Evolutionary conservation across 768 basidiomycete species (phyloP).

Genomic region (Boletus vermiculosoides): DNA sequence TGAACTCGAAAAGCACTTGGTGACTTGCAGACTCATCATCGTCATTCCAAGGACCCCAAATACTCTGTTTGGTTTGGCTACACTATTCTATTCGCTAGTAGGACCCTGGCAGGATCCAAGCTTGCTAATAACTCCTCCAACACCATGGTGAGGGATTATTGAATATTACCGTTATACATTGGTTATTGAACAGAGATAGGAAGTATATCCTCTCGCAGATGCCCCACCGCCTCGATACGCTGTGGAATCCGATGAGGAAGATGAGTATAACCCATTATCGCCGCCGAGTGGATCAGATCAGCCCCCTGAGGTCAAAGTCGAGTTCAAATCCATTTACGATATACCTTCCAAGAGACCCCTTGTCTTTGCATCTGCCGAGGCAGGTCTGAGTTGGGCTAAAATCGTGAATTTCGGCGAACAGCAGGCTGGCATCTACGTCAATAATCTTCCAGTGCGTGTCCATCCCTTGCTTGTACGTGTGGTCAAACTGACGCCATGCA

Average conservation of each 20-base stretch:
- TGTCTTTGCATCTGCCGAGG: slow-evolving; percentile 46
- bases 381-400: slow-evolving; percentile 49
- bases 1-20: neutral
- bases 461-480: neutral
- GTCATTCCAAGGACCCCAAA: neutral
- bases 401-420: slow-evolving; percentile 55
- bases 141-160: slow-evolving; percentile 14
- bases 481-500: slow-evolving; percentile 21
- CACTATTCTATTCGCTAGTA: neutral
- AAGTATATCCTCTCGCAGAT: slow-evolving; percentile 56
- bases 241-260: slow-evolving; percentile 69
- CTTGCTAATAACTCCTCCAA: neutral
- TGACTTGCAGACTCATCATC: neutral
- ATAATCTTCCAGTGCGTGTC: slow-evolving; percentile 43
- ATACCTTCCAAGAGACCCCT: slow-evolving; percentile 31
- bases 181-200: slow-evolving; percentile 33
- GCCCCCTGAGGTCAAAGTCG: slow-evolving; percentile 29
- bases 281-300: slow-evolving; percentile 7
- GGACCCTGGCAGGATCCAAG: neutral
- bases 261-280: slow-evolving; percentile 50
- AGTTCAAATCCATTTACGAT: slow-evolving; percentile 38
- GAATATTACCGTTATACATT: neutral
- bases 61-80: neutral
- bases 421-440: slow-evolving; percentile 43
- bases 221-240: slow-evolving; percentile 57